Percentiles rank a stretch among this genome's conserved stretches.
These are phyloP conservation scores for Brassica juncea DNA, from an alignment of 345 rosid species.

Conservation along the genomic window DNA sequence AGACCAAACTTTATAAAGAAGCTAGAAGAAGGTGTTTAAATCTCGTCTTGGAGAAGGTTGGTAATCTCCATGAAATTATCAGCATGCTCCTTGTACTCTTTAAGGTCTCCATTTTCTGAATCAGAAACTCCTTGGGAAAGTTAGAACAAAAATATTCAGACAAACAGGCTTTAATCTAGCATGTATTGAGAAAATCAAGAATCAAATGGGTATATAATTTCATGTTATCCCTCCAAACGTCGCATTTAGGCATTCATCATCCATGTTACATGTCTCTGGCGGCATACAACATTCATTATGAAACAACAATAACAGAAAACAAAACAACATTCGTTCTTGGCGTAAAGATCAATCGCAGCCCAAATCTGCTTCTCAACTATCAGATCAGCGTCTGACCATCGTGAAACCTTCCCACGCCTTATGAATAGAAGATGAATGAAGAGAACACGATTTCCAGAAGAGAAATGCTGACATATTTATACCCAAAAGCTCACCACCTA, in stretches of 20 bases:
- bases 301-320: no score
- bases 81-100: neutral
- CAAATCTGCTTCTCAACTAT: neutral
- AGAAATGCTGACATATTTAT: no score
- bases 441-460: no score
- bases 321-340: neutral
- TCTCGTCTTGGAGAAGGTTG: neutral
- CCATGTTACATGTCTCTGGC: no score
- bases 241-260: no score
- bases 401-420: neutral
- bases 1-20: neutral
- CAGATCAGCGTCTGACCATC: neutral
- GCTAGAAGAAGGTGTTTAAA: neutral
- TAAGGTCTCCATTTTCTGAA: neutral
- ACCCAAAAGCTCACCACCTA: no score
- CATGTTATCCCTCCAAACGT: no score
- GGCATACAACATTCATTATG: no score
- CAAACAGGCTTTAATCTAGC: neutral
- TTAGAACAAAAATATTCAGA: neutral
- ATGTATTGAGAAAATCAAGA: neutral
- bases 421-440: no score
- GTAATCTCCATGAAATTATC: neutral
- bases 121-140: neutral
- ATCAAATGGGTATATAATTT: neutral
- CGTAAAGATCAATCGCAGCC: neutral